phyloP scores from a whole-genome alignment of 1,284 basidiomycete species.

The Ganoderma lingzhi region DNA sequence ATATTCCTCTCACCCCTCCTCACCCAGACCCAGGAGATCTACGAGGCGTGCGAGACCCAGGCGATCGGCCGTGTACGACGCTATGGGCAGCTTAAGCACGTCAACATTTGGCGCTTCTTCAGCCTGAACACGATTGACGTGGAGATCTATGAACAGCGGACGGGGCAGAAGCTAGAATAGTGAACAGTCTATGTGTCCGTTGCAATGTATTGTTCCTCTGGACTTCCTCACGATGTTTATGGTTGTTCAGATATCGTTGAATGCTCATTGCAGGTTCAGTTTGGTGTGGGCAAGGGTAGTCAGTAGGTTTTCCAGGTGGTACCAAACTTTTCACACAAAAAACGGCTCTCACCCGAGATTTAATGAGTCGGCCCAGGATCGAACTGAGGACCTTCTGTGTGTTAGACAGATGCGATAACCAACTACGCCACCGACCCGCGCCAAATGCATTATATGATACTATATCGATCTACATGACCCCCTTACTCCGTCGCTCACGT shows the following conservation, averaged over 20 bases:
- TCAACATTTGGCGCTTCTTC: slow-evolving; percentile 84
- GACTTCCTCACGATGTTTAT: no score
- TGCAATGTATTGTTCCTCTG: no score
- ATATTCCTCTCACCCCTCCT: slow-evolving; percentile 94
- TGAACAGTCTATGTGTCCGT: neutral
- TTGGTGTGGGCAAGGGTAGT: no score
- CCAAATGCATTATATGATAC: slow-evolving; percentile 48
- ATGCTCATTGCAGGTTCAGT: no score
- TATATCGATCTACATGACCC: no score
- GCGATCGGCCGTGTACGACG: slow-evolving; percentile 89
- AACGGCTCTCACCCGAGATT: no score
- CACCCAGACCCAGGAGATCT: slow-evolving; percentile 80
- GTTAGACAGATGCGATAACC: slow-evolving; percentile 83
- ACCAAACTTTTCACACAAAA: no score
- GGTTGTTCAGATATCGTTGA: no score
- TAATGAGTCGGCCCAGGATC: slow-evolving; percentile 46
- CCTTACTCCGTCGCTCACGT: no score
- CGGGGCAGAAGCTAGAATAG: slow-evolving; percentile 41
- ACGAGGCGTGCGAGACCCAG: slow-evolving; percentile 88
- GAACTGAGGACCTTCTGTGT: slow-evolving; percentile 57
- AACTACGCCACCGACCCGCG: slow-evolving; percentile 74
- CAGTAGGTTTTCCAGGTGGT: no score
- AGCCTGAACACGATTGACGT: slow-evolving; percentile 88
- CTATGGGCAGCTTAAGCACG: slow-evolving; percentile 85
- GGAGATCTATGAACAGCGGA: slow-evolving; percentile 72